Percentiles rank a stretch among this genome's conserved stretches.
Evolutionary conservation across 768 basidiomycete species (phyloP).

Genomic region (Mycena chlorophos): DNA sequence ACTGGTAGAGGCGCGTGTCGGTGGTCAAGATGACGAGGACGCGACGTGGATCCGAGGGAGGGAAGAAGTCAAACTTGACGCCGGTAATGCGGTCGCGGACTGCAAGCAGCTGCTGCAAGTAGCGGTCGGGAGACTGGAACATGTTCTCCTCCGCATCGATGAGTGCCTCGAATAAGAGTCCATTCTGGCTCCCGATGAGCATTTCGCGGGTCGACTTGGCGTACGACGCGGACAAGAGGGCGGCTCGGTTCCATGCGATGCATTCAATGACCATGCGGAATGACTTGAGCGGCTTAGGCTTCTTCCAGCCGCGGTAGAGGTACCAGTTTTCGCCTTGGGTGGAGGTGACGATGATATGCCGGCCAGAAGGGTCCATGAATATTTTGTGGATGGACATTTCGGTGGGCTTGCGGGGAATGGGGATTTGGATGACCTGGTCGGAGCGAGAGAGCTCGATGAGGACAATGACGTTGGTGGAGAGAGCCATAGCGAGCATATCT

Average conservation of each 20-base stretch:
- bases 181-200: constrained; percentile 82
- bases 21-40: constrained; percentile 82
- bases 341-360: constrained; percentile 87
- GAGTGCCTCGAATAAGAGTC: constrained; percentile 84
- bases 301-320: constrained; percentile 77
- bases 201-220: constrained; percentile 81
- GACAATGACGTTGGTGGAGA: constrained; percentile 73
- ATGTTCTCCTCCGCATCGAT: constrained; percentile 90
- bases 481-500: constrained; percentile 83
- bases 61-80: constrained; percentile 76
- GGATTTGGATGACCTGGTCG: constrained; percentile 82
- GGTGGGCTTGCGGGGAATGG: constrained; percentile 69
- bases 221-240: constrained; percentile 61
- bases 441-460: constrained; percentile 88
- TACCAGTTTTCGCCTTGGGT: constrained; percentile 93
- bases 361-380: constrained; percentile 90
- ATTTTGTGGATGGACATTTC: constrained; percentile 80
- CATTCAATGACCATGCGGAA: constrained; percentile 90
- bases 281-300: constrained; percentile 73
- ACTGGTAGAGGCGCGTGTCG: constrained; percentile 86
- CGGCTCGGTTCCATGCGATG: constrained; percentile 85
- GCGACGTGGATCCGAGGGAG: constrained; percentile 59
- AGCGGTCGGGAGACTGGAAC: constrained; percentile 85
- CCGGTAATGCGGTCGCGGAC: constrained; percentile 85
- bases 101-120: constrained; percentile 70